Percentiles rank a stretch among this genome's conserved stretches.
These are phyloP conservation scores for Ramalina peruviana DNA, from an alignment of 495 filamentous ascomycete species.

Conservation along the genomic window DNA sequence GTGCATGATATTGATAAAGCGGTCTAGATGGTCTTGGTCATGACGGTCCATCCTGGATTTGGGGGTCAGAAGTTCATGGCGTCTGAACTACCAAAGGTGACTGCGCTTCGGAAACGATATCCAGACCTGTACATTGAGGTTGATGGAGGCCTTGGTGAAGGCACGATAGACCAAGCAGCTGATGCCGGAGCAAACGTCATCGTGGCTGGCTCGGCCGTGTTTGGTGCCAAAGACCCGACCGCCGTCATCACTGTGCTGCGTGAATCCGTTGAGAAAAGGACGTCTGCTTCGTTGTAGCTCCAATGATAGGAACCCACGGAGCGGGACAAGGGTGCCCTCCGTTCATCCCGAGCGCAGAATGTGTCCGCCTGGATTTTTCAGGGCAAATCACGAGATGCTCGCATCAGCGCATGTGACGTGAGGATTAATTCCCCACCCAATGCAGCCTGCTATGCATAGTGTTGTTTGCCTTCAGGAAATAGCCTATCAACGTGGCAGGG, in stretches of 20 bases:
- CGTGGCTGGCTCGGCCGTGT: slow-evolving; percentile 93
- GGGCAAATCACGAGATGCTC: no score
- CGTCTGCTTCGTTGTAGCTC: slow-evolving; percentile 3
- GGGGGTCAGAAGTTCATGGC: slow-evolving; percentile 98
- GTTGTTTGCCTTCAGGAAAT: no score
- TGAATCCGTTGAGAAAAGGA: slow-evolving; percentile 50
- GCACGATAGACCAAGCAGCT: slow-evolving; percentile 86
- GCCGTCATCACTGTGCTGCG: slow-evolving; percentile 73
- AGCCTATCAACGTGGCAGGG: no score
- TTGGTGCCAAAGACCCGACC: slow-evolving; percentile 75
- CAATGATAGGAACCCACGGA: no score
- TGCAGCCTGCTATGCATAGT: no score
- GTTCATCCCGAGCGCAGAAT: no score
- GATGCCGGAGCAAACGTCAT: slow-evolving; percentile 97
- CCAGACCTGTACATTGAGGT: slow-evolving; percentile 93
- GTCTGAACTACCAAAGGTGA: slow-evolving; percentile 83
- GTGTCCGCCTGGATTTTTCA: no score
- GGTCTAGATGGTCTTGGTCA: slow-evolving; percentile 85
- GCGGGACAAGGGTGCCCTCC: no score
- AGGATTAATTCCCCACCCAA: no score
- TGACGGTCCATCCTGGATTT: slow-evolving; percentile 97
- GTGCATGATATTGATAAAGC: background rate
- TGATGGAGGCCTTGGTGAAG: slow-evolving; percentile 76
- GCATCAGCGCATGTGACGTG: no score
- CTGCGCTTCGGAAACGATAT: slow-evolving; percentile 67